Conservation (phyloP, 2,329 filamentous ascomycete genomes). For the Xylaria polymorpha region DNA sequence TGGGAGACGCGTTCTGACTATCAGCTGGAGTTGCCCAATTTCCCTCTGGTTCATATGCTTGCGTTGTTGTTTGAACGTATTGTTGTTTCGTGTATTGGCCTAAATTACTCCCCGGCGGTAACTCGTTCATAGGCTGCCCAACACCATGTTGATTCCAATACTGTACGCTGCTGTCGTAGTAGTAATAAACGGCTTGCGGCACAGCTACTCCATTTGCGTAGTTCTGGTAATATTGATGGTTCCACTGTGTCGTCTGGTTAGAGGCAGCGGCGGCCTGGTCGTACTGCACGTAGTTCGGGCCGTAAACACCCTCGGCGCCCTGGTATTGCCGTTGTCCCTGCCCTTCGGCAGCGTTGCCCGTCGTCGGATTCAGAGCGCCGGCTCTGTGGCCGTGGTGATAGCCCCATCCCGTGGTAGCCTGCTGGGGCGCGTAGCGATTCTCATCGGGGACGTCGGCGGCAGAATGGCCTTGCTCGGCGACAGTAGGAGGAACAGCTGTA, state of each 20-base stretch:
- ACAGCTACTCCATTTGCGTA: conserved; percentile 22
- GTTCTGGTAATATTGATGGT: conserved; percentile 22
- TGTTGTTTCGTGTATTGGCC: conserved; percentile 22
- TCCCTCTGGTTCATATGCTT: conserved; percentile 7
- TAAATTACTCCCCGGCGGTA: conserved; percentile 1
- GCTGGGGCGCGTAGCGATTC: conserved; percentile 27
- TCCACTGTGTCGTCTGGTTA: conserved; percentile 22
- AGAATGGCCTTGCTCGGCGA: conserved; percentile 21
- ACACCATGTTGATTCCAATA: conserved; percentile 32
- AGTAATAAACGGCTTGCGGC: conserved; percentile 33
- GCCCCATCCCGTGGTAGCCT: conserved; percentile 23
- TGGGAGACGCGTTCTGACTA: neutral
- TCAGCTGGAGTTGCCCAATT: neutral
- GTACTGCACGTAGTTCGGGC: conserved; percentile 11
- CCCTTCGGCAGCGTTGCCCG: conserved; percentile 20
- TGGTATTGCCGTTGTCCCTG: conserved; percentile 32
- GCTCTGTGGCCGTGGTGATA: conserved; percentile 13
- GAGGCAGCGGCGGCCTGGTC: conserved; percentile 3
- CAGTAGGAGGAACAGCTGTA: conserved; percentile 29
- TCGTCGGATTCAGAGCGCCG: conserved; percentile 6
- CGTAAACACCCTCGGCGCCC: conserved; percentile 5
- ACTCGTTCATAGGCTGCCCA: conserved; percentile 12
- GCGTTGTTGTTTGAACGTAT: conserved; percentile 11
- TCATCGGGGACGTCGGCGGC: conserved; percentile 24
- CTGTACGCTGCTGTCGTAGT: conserved; percentile 23